Base-by-base conservation (phyloP, 805 yeast species). In the Ogataea degrootiae region DNA sequence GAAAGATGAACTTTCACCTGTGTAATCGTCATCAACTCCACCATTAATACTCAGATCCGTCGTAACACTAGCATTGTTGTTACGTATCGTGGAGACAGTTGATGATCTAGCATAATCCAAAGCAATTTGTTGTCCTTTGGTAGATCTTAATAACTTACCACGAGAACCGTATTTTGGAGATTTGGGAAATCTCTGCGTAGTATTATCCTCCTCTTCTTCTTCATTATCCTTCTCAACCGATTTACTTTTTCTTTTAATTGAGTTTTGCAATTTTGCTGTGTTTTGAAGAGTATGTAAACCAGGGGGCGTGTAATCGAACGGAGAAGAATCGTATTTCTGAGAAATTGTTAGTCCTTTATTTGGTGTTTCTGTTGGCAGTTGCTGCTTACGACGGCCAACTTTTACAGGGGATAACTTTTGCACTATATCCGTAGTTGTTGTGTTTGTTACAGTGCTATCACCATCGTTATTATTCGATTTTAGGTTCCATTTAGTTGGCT, bases 91-190 rank as follows among this genome's bases (percentile, higher is more conserved):
- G 31, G 31, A 26, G 12, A 21, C 11, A 22, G 31, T 29, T 14
- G 33, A 23, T 21, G 59, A 52, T 33, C 56, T 45, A 8, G 63
- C 65, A 54, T 53, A 61, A 37, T 61, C 53, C 35, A 62, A 52
- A 2, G 64, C 65, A 7, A 55, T 41, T 34, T 55, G 57, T 31
- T 59, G 53, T 1, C 68, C 67, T 38, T 50, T 48, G 15, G 47
- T 46, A 0, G 67, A 62, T 8, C 69, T 55, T 12, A 69, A 47
- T 12, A 69, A 50, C 17, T 53, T 55, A 0, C 73, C 74, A 16
- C 70, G 70, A 0, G 68, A 72, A 0, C 73, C 72, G 48, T 71
- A 74, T 38, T 69, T 69, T 2, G 80, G 78, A 0, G 79, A 75
- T 40, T 66, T 62, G 2, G 80, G 80, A 50, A 76, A 75, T 46